These are phyloP conservation scores for Fraxinus angustifolia DNA, from an alignment of 305 asterid genomes.

Conservation along the genomic window DNA sequence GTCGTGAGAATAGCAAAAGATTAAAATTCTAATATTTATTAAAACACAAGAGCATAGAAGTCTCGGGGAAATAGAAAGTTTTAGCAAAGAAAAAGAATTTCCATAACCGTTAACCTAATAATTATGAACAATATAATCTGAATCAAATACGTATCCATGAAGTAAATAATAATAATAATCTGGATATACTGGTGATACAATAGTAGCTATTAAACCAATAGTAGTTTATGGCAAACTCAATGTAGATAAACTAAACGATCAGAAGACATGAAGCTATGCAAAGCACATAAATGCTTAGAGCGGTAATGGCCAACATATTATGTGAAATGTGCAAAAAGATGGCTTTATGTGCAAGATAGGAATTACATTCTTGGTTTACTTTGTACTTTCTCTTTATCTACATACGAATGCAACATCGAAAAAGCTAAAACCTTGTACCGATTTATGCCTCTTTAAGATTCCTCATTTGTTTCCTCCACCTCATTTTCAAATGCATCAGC, in stretches of 20 bases:
- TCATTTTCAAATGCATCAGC: slow-evolving; percentile 26
- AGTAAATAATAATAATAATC: not conserved
- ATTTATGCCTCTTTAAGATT: slow-evolving; percentile 33
- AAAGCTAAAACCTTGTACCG: not conserved
- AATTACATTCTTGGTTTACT: slow-evolving; percentile 1
- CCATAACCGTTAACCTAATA: not conserved
- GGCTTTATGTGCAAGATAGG: slow-evolving; percentile 16
- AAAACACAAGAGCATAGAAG: not conserved
- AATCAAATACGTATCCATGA: not conserved
- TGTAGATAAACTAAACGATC: not conserved
- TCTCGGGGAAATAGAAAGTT: not conserved
- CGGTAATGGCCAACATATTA: not conserved
- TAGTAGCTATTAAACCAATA: not conserved
- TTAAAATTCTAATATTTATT: not conserved
- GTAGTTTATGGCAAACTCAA: not conserved
- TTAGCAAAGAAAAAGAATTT: not conserved
- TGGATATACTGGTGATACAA: not conserved
- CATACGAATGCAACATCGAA: slow-evolving; percentile 12
- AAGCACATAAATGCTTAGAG: not conserved
- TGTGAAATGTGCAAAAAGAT: not conserved
- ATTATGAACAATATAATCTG: not conserved
- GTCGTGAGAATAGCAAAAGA: not conserved
- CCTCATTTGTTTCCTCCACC: slow-evolving; percentile 26
- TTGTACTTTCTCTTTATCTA: slow-evolving; percentile 16
- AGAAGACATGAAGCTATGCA: not conserved